These are phyloP conservation scores for Elongisporangium prolatum DNA, from an alignment of 352 stramenopile species.

Conservation along the genomic window DNA sequence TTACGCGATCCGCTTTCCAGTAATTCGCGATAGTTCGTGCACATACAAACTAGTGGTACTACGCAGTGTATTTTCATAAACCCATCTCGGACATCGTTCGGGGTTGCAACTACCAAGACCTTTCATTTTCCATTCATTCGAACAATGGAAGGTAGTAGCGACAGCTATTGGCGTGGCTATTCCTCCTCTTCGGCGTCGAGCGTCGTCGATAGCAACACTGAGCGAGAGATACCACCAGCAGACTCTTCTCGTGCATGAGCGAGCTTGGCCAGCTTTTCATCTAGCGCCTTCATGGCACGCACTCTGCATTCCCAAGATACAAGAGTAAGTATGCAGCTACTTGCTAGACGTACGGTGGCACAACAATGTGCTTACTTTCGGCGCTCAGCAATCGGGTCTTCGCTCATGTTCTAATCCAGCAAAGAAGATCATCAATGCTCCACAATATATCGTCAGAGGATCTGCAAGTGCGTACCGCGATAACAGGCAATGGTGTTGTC, in stretches of 20 bases:
- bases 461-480: conserved; percentile 27
- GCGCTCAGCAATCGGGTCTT: conserved; percentile 79
- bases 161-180: not conserved
- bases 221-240: conserved; percentile 6
- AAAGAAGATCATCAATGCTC: not conserved
- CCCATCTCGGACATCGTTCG: too few species aligned
- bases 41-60: too few species aligned
- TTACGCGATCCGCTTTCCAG: too few species aligned
- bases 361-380: conserved; percentile 54
- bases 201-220: conserved; percentile 24
- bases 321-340: not conserved
- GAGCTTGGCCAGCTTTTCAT: conserved; percentile 85
- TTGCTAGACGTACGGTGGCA: not conserved
- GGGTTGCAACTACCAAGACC: too few species aligned
- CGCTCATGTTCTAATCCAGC: not conserved
- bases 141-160: too few species aligned
- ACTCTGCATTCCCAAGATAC: conserved; percentile 30
- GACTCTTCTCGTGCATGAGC: conserved; percentile 31
- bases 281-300: conserved; percentile 83
- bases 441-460: not conserved
- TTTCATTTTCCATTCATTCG: too few species aligned
- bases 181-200: conserved; percentile 20
- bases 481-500: conserved; percentile 51
- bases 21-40: too few species aligned
- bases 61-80: too few species aligned